These are phyloP conservation scores for Hyphopichia homilentoma DNA, from an alignment of 805 yeast genomes.

Conservation along the genomic window DNA sequence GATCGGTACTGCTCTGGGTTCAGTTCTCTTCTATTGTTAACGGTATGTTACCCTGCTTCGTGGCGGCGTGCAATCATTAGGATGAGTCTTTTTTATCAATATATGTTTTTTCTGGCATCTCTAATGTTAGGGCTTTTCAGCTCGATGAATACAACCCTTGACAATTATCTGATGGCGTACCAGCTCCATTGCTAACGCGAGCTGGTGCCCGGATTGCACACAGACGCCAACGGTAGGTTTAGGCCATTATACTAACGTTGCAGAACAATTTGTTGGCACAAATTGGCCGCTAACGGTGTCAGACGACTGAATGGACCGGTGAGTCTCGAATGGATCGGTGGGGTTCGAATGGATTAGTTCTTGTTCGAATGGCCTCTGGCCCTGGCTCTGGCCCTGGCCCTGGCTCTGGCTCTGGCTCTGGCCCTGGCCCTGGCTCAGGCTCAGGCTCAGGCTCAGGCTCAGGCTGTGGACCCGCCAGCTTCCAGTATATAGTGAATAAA, in stretches of 20 bases:
- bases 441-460: no score
- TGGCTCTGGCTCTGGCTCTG: no score
- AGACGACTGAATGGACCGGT: background rate
- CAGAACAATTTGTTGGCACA: constrained; percentile 3
- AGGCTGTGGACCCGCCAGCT: no score
- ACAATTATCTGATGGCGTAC: constrained; percentile 56
- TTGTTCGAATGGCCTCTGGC: no score
- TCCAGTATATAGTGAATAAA: no score
- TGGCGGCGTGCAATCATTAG: constrained; percentile 16
- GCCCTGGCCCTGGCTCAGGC: no score
- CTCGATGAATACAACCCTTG: constrained; percentile 78
- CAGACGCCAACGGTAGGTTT: no score
- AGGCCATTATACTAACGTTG: constrained; percentile 4
- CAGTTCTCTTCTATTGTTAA: background rate
- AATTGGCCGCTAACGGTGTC: background rate
- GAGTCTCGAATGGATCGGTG: background rate
- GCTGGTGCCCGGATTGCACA: no score
- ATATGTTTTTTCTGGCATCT: constrained; percentile 86
- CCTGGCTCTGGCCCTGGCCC: no score
- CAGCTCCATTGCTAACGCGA: no score
- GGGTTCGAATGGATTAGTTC: no score
- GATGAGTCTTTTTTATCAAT: constrained; percentile 33
- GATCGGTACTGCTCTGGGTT: no score
- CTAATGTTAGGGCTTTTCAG: constrained; percentile 79
- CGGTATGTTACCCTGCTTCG: constrained; percentile 1